A percentile compares a stretch with the other conserved stretches of the same genome.
phyloP scores from a whole-genome alignment of 2,329 filamentous ascomycete species.

The Fusarium multiceps region DNA sequence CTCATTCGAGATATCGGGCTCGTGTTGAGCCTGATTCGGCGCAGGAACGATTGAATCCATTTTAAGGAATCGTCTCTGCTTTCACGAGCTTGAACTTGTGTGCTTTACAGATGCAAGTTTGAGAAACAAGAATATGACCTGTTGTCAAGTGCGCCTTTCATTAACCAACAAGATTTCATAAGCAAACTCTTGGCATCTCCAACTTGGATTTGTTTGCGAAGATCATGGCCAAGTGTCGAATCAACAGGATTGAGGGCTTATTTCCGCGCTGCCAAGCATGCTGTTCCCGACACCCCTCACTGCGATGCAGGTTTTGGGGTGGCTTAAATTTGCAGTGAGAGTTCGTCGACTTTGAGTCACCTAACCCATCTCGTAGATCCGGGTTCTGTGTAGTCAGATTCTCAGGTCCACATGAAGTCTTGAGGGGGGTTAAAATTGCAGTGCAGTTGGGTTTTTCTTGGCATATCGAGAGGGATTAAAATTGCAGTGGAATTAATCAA shows the following conservation, averaged over 20 bases:
- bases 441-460: too few species aligned
- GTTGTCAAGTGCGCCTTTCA: neutral
- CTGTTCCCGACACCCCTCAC: neutral
- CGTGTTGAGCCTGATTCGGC: accelerated
- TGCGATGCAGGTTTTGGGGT: neutral
- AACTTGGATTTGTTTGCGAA: neutral
- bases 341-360: too few species aligned
- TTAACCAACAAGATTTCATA: neutral
- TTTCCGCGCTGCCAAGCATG: neutral
- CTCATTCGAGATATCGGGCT: accelerated
- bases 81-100: neutral
- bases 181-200: neutral
- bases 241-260: neutral
- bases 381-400: too few species aligned
- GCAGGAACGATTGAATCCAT: accelerated
- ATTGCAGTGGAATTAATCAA: too few species aligned
- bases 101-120: neutral
- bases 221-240: neutral
- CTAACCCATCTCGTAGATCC: too few species aligned
- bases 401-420: too few species aligned
- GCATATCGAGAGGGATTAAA: too few species aligned
- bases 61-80: accelerated
- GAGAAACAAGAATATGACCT: too few species aligned
- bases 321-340: neutral
- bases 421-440: too few species aligned